Conservation (phyloP, 805 yeast genomes). For the Torulaspora quercuum region DNA sequence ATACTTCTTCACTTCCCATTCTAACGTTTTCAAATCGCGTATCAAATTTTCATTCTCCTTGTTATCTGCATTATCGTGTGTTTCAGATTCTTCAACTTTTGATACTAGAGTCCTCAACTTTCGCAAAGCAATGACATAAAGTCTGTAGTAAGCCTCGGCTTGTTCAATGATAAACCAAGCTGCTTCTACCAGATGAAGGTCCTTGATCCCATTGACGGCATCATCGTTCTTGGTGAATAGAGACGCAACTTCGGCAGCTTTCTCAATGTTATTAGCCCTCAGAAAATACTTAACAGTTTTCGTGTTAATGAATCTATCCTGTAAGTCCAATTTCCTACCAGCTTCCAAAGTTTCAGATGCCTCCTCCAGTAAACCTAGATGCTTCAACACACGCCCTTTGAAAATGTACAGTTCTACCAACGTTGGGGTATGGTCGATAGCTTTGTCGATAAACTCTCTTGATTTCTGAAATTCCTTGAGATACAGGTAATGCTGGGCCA, state of each 20-base stretch:
- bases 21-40: slow-evolving; percentile 37
- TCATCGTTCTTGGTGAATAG: slow-evolving; percentile 82
- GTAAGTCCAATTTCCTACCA: slow-evolving; percentile 75
- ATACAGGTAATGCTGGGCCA: slow-evolving; percentile 72
- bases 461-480: slow-evolving; percentile 55
- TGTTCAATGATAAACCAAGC: slow-evolving; percentile 82
- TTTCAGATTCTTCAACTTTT: slow-evolving; percentile 17
- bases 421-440: slow-evolving; percentile 74
- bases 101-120: slow-evolving; percentile 20
- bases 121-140: slow-evolving; percentile 41
- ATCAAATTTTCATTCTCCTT: slow-evolving; percentile 30
- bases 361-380: slow-evolving; percentile 52
- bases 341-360: slow-evolving; percentile 67
- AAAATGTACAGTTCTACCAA: slow-evolving; percentile 75
- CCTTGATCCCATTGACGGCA: slow-evolving; percentile 79
- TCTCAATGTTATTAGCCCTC: slow-evolving; percentile 68
- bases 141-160: slow-evolving; percentile 75
- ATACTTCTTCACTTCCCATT: slow-evolving; percentile 45
- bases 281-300: slow-evolving; percentile 80
- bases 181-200: slow-evolving; percentile 86
- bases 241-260: slow-evolving; percentile 70
- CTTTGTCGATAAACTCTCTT: slow-evolving; percentile 52
- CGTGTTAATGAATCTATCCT: slow-evolving; percentile 88
- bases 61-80: slow-evolving; percentile 17
- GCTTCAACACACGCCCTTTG: slow-evolving; percentile 78